Evolutionary conservation across 2,329 filamentous ascomycete genomes (phyloP).

Genomic region (Cercospora citrullina): DNA sequence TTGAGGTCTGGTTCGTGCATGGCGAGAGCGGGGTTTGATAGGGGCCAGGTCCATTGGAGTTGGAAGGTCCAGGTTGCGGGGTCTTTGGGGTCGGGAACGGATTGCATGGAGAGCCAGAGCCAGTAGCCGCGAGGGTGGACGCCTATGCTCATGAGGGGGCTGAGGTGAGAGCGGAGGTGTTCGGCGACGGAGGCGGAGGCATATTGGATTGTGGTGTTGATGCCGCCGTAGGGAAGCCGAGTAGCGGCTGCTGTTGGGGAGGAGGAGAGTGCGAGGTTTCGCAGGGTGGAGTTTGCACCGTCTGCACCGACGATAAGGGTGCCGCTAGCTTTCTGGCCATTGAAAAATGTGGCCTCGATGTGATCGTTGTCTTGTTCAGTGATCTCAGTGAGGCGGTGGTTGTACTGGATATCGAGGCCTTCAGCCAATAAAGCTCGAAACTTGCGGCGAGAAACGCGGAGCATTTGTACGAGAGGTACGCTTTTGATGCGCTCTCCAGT

Average conservation of each 20-base stretch:
- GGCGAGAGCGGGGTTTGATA: neutral
- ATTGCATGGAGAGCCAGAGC: conserved; percentile 15
- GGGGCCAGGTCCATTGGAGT: conserved; percentile 15
- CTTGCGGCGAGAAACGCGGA: conserved; percentile 18
- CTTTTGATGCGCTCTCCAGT: conserved; percentile 14
- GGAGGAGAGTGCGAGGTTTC: conserved; percentile 3
- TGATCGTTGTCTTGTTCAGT: neutral
- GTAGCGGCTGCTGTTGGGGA: neutral
- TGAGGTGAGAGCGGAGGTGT: neutral
- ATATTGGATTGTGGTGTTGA: conserved; percentile 14
- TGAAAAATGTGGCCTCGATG: conserved; percentile 12
- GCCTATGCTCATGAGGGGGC: conserved; percentile 13
- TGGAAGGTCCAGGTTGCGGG: conserved; percentile 18
- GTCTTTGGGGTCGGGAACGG: conserved; percentile 11
- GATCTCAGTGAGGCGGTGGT: conserved; percentile 2
- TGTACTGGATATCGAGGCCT: conserved; percentile 16
- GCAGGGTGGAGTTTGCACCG: conserved; percentile 23
- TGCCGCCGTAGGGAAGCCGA: conserved; percentile 13
- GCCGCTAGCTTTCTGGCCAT: conserved; percentile 11
- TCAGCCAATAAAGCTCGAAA: conserved; percentile 16
- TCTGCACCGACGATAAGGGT: conserved; percentile 23
- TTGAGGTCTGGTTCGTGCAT: neutral
- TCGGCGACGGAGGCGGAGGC: neutral
- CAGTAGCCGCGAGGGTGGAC: conserved; percentile 17
- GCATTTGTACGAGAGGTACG: conserved; percentile 18